Base-by-base conservation (phyloP, 768 basidiomycete genomes). In the Coprinellus micaceus region DNA sequence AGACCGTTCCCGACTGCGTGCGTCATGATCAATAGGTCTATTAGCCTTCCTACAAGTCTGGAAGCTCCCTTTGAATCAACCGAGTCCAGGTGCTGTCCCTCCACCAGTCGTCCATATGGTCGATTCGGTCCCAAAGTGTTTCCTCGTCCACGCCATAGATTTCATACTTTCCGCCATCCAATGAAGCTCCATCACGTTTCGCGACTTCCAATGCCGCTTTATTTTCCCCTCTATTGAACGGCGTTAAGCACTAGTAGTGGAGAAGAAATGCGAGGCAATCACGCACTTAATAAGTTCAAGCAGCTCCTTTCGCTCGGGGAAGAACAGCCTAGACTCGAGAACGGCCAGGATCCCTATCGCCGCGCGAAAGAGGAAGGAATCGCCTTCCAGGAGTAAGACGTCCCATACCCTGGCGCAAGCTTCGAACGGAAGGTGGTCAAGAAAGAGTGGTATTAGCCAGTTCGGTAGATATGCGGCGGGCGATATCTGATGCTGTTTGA, bases 371-470 rank as follows among this genome's bases (percentile, higher is more conserved):
- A 94, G 71, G 71, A 96, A 95, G 0, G 94, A 82, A 64, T 96
- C 94, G 9, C 94, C 94, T 68, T 96, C 94, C 6, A 96, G 79
- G 19, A 94, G 63, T 12, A 94, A 60, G 33, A 94, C 86, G 64
- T 96, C 94, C 89, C 94, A 95, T 62, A 95, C 69, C 36, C 93
- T 82, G 19, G 91, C 91, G 59, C 91, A 91, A 5, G 89, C 88
- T 63, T 95, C 94, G 66, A 96, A 89, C 0, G 92, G 91, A n/a
- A 96, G 74, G 67, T 94, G 91, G 60, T 91, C 80, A 36, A 92
- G 70, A 67, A 93, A 96, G 15, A 94, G 73, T 0, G 93, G 84
- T 28, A 88, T 64, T 25, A 96, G 63, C 94, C 94, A 96, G 56
- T 86, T 85, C 0, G 79, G 82, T 15, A 96, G 76, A 74, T 95